A percentile compares a stretch with the other conserved stretches of the same genome.
phyloP scores from a whole-genome alignment of 305 asterid species.

The Fraxinus greggii region DNA sequence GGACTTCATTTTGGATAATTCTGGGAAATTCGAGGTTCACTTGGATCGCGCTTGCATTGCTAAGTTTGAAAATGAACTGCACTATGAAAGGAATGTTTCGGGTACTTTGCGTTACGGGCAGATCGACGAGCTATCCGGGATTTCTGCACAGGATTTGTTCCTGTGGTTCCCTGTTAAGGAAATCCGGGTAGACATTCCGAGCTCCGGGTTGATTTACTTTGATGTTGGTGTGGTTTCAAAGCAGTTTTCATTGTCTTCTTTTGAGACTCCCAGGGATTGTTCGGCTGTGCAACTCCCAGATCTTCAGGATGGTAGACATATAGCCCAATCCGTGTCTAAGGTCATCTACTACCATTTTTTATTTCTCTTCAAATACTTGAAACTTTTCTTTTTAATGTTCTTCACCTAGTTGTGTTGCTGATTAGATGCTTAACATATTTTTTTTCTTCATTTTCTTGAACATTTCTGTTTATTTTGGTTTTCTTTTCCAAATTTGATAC shows the following conservation, averaged over 20 bases:
- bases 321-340: slow-evolving; percentile 32
- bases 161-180: slow-evolving; percentile 53
- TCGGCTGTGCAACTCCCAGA: slow-evolving; percentile 41
- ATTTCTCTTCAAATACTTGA: not conserved
- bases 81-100: slow-evolving; percentile 44
- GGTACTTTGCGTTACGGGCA: slow-evolving; percentile 41
- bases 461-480: not conserved
- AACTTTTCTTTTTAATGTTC: not conserved
- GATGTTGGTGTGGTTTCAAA: slow-evolving; percentile 61
- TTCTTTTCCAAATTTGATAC: not conserved
- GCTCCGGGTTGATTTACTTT: slow-evolving; percentile 53
- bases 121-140: slow-evolving; percentile 45
- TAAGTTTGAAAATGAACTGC: slow-evolving; percentile 49
- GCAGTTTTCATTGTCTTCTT: slow-evolving; percentile 52
- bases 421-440: not conserved
- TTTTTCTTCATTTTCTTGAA: not conserved
- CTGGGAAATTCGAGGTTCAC: slow-evolving; percentile 43
- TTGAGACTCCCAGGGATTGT: slow-evolving; percentile 52
- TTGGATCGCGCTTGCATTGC: slow-evolving; percentile 52
- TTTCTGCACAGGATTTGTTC: slow-evolving; percentile 54
- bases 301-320: slow-evolving; percentile 35
- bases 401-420: not conserved
- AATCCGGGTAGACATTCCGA: slow-evolving; percentile 45
- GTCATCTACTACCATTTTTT: slow-evolving; percentile 15
- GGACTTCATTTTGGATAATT: slow-evolving; percentile 37